These are phyloP conservation scores for Neofusicoccum cordaticola DNA, from an alignment of 2,329 filamentous ascomycete genomes.

Conservation along the genomic window DNA sequence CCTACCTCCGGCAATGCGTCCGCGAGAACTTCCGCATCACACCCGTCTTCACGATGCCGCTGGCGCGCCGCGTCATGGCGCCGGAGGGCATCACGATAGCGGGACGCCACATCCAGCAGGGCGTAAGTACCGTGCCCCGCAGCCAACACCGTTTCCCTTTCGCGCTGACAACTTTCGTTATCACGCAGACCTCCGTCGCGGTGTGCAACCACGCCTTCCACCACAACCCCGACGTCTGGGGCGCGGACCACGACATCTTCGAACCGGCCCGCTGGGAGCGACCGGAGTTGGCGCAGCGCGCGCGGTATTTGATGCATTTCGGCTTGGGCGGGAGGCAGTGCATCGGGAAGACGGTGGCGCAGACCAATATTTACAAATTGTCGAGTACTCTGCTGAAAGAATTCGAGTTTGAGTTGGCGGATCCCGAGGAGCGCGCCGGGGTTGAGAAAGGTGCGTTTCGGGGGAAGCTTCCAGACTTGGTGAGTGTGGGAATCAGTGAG, in stretches of 20 bases:
- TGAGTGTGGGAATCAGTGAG: constrained; percentile 7
- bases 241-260: constrained; percentile 30
- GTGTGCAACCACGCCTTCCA: constrained; percentile 31
- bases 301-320: constrained; percentile 35
- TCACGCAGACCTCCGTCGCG: constrained; percentile 28
- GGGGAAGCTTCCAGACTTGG: not conserved
- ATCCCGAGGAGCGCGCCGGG: constrained; percentile 18
- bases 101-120: constrained; percentile 26
- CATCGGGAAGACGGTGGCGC: constrained; percentile 36
- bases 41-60: constrained; percentile 36
- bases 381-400: constrained; percentile 29
- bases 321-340: constrained; percentile 32
- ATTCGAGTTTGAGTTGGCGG: constrained; percentile 33
- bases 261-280: constrained; percentile 30
- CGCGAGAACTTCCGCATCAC: constrained; percentile 36
- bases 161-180: too few species aligned
- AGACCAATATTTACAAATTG: constrained; percentile 36
- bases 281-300: not conserved
- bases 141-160: not conserved
- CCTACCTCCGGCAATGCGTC: constrained; percentile 25
- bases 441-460: not conserved
- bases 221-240: not conserved
- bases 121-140: constrained; percentile 21
- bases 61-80: constrained; percentile 28
- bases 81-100: constrained; percentile 26